Percentiles rank a stretch among this genome's conserved stretches.
phyloP scores from a whole-genome alignment of 1,139 yeast genomes.

The Protomyces pachydermus region DNA sequence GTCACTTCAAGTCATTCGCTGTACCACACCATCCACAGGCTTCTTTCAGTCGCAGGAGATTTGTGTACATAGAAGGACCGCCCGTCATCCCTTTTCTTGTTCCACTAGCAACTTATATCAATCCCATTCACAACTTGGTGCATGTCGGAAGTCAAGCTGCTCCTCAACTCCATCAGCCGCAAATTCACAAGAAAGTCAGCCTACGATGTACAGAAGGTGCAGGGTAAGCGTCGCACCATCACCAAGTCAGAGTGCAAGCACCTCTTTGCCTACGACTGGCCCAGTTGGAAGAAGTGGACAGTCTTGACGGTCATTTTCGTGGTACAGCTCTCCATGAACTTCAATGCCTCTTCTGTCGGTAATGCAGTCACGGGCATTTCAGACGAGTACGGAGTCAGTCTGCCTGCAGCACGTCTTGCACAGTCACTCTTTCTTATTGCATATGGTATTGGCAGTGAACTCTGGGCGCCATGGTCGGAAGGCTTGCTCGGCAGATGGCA shows the following conservation, averaged over 20 bases:
- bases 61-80: too few species aligned
- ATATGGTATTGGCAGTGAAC: constrained; percentile 44
- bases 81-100: too few species aligned
- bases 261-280: constrained; percentile 40
- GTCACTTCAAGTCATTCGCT: too few species aligned
- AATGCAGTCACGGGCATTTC: constrained; percentile 38
- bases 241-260: constrained; percentile 42
- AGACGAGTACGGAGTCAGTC: constrained; percentile 39
- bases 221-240: constrained; percentile 14
- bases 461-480: constrained; percentile 47
- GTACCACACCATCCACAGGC: too few species aligned
- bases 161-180: neutral
- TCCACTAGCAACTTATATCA: too few species aligned
- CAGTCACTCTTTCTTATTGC: constrained; percentile 43
- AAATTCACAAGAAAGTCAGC: neutral
- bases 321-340: constrained; percentile 45
- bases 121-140: neutral
- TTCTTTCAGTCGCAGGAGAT: too few species aligned
- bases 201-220: neutral
- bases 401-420: constrained; percentile 40
- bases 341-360: constrained; percentile 42
- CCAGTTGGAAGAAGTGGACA: constrained; percentile 41
- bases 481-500: constrained; percentile 43
- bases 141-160: neutral
- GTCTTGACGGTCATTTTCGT: constrained; percentile 40